These are phyloP conservation scores for Capsicum baccatum DNA, from an alignment of 257 asterid species.

Conservation along the genomic window DNA sequence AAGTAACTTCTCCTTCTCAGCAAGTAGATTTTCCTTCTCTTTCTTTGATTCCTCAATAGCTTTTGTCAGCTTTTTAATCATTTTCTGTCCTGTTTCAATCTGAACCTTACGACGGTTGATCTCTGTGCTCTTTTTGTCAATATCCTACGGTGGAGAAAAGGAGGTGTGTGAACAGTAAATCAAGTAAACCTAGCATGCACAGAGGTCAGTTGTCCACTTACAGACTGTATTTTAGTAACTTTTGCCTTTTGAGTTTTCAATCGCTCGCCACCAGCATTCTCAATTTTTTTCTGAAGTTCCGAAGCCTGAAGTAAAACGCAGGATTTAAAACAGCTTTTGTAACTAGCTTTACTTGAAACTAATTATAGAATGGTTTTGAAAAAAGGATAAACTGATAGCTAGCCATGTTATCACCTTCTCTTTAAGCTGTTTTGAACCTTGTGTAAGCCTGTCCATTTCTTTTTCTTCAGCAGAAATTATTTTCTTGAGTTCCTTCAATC, in stretches of 20 bases:
- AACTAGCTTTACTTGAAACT: neutral
- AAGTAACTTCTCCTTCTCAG: conserved; percentile 61
- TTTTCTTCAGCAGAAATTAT: conserved; percentile 74
- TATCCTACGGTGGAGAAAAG: conserved; percentile 54
- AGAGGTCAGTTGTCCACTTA: conserved; percentile 47
- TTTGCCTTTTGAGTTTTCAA: conserved; percentile 72
- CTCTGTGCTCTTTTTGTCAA: conserved; percentile 76
- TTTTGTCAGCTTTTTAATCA: conserved; percentile 67
- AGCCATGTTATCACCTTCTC: conserved; percentile 65
- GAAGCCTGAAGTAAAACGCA: conserved; percentile 52
- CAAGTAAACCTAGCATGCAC: neutral
- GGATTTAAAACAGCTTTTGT: neutral
- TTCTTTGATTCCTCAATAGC: conserved; percentile 79
- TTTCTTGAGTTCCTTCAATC: conserved; percentile 64
- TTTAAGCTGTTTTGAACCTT: conserved; percentile 78
- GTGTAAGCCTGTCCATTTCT: conserved; percentile 72
- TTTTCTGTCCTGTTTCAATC: conserved; percentile 84
- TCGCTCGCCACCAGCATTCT: conserved; percentile 95
- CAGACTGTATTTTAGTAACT: conserved; percentile 76
- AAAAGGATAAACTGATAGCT: conserved; percentile 18
- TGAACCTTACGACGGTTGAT: conserved; percentile 85
- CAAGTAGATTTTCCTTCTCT: conserved; percentile 68
- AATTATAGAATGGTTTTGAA: conserved; percentile 1
- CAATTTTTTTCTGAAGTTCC: conserved; percentile 87
- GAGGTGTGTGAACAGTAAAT: neutral